Evolutionary conservation across 2,329 filamentous ascomycete species (phyloP), one percentile per base, ranked within the genome.

Genomic region (Botrytis tulipae): DNA sequence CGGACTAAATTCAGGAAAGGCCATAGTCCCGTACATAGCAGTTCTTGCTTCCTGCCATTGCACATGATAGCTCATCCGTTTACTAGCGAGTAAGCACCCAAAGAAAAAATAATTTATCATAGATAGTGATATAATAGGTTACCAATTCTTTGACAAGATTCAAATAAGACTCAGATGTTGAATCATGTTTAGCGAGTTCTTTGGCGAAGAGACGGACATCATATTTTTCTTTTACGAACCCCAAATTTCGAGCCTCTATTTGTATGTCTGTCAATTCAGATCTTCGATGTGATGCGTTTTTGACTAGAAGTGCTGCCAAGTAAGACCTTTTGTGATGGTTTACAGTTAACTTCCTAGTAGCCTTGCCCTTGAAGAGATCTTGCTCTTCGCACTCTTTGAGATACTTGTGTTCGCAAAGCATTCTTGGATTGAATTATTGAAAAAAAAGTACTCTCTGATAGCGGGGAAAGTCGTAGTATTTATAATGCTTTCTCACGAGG

Each of bases 241-340:
- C n/a, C 48, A 51, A n/a, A 51, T 0, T 2, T 51, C 10, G 48
- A n/a, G 25, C 48, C 12, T 51, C 25, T 1, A 2, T 5, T 51
- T 51, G 48, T n/a, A n/a, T 0, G 0, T 25, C 4, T 51, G 48
- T n/a, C 25, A 51, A 0, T 14, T n/a, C 4, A n/a, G 25, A 8
- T 0, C 4, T 0, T n/a, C 2, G 1, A 51, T 2, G 22, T 0
- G 25, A 14, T 14, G 48, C 48, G 20, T 51, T n/a, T 51, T 14
- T 3, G 48, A n/a, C 25, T 51, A 51, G 48, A 14, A 51, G 10
- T 25, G 0, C 3, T 51, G 22, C 25, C 48, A 51, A 51, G 48
- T 51, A 6, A 14, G 25, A 51, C 6, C 0, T 0, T 4, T 51
- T n/a, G 48, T 51, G 48, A n/a, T 3, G 22, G 48, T 14, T 14